Evolutionary conservation across 352 stramenopile species (phyloP), one percentile per base, ranked within the genome.

Genomic region (Pythium oligandrum): DNA sequence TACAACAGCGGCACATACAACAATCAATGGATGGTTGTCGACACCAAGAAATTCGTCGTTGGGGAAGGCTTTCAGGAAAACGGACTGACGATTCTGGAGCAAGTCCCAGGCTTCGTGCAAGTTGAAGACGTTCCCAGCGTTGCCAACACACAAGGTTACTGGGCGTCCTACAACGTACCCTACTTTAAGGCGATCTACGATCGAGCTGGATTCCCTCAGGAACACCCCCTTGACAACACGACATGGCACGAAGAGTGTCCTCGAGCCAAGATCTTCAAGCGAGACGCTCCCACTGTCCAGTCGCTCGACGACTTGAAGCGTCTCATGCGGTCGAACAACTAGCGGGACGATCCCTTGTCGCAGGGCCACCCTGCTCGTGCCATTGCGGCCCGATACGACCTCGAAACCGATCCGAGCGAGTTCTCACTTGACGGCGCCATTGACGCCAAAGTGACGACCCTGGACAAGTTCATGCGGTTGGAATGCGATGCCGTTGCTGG

Each of bases 1-100:
- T 66, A 76, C 71, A 86, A 89, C 69, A 85, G 73, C 53, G 73
- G 79, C 51, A 89, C 83, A 42, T 90, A 93, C 67, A 90, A 88
- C 60, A 90, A 93, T 54, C 80, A 91, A 65, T 95, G 83, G 78
- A 88, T 91, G 80, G 54, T 91, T 40, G 52, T 91, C 4, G 78
- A 95, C 62, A 66, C 68, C 12, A 83, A 78, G n/a, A 63, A 59
- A 4, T 90, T 87, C 52, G 49, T 66, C 9, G 55, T 61, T 0
- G 68, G 71, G 30, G 37, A 57, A 8, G 75, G 70, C 6, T 82
- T 93, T 38, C 35, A 55, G 30, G 7, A 44, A n/a, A 54, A 74
- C 47, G 72, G 75, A 0, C 58, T 95, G 17, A 87, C 58, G 5
- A 55, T 92, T 4, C 52, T 90, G n/a, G 83, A 93, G 64, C 76